Base-by-base conservation (phyloP, 176 grass and related monocot genomes). In the Dendrocalamus sinicus region DNA sequence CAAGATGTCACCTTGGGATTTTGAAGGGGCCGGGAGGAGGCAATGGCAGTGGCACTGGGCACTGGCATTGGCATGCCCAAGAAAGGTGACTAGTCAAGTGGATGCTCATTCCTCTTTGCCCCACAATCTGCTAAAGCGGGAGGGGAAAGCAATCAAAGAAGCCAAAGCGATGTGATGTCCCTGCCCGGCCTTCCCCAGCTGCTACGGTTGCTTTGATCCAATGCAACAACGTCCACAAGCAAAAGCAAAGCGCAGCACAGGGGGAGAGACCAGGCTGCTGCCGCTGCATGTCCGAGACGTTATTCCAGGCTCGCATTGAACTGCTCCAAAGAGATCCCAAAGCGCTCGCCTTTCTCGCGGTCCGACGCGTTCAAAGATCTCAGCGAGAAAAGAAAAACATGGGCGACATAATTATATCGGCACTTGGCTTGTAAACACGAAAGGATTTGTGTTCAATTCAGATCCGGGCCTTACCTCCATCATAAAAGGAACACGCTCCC, bases 351-450 rank as follows among this genome's bases (percentile, higher is more conserved):
- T 97, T 97, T 97, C 95, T 94, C 95, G 86, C 59, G 52, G 65
- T n/a, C 92, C 95, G 86, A 94, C 81, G 92, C 95, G 83, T 93
- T 93, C 90, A 97, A 97, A 97, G 83, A 89, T 91, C 82, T 90
- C 86, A 59, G 90, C 37, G 66, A 53, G 35, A 54, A 4, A 51
- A 77, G 51, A 78, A 78, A 83, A 83, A 78, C 72, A 81, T 10
- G 73, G 59, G 63, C 75, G 86, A 62, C 84, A 89, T 86, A 76
- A 91, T 92, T 88, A 79, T 75, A 78, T n/a, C 80, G 83, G 32
- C 70, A 41, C 84, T 83, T 44, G 73, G 67, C 74, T 37, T 79
- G 80, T 59, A 10, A 35, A 76, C 40, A 50, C 46, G 84, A 26
- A 74, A 66, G 73, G 75, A 60, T 46, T 44, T 83, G 67, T 63